phyloP scores from a whole-genome alignment of 2,329 filamentous ascomycete species.

The Fusarium brevicatenulatum region DNA sequence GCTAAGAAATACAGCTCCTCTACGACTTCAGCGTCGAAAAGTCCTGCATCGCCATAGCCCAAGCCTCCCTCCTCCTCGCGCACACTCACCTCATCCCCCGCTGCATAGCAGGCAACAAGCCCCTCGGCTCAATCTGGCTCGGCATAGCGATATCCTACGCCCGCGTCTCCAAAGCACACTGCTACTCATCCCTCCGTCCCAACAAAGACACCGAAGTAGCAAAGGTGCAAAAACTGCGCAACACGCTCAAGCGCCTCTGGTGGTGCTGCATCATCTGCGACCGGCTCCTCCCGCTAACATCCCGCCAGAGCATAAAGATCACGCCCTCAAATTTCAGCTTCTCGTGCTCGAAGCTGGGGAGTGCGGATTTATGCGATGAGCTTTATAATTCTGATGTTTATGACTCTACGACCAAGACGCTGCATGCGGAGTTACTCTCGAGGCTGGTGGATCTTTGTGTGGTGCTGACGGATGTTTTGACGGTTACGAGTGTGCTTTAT shows the following conservation, averaged over 20 bases:
- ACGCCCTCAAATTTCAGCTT: slow-evolving; percentile 40
- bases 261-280: slow-evolving; percentile 44
- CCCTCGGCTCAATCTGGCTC: slow-evolving; percentile 40
- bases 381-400: slow-evolving; percentile 39
- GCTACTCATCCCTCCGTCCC: slow-evolving; percentile 28
- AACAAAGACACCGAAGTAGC: slow-evolving; percentile 13
- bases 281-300: slow-evolving; percentile 32
- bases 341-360: slow-evolving; percentile 19
- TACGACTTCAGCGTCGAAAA: slow-evolving; percentile 43
- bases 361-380: slow-evolving; percentile 37
- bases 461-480: slow-evolving; percentile 38
- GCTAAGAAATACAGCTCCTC: slow-evolving; percentile 21
- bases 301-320: slow-evolving; percentile 42
- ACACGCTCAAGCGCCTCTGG: slow-evolving; percentile 39
- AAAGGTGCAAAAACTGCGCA: slow-evolving; percentile 28
- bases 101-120: slow-evolving; percentile 40
- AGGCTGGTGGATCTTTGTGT: slow-evolving; percentile 42
- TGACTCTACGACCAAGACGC: slow-evolving; percentile 32
- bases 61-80: slow-evolving; percentile 37
- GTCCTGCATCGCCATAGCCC: slow-evolving; percentile 39
- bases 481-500: slow-evolving; percentile 31
- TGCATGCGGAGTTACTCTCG: slow-evolving; percentile 31
- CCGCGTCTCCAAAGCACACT: slow-evolving; percentile 39
- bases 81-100: slow-evolving; percentile 42
- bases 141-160: slow-evolving; percentile 43